These are phyloP conservation scores for Mycosphaerelloides madeirae DNA, from an alignment of 2,329 filamentous ascomycete genomes.

Conservation along the genomic window DNA sequence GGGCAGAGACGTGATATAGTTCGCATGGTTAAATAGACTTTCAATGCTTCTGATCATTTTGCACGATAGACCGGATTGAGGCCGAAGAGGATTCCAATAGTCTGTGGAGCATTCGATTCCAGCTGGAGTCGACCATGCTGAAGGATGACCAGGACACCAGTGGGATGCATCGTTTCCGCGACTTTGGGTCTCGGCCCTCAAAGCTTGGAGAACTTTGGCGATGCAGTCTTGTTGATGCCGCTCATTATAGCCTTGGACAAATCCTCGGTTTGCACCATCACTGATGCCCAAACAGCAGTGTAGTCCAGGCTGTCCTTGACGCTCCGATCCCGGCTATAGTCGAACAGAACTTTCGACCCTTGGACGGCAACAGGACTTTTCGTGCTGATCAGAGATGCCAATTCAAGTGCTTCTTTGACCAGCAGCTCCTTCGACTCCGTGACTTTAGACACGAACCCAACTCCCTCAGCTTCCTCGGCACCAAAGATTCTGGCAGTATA, in stretches of 20 bases:
- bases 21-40: too few species aligned
- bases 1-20: too few species aligned
- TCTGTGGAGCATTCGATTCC: too few species aligned
- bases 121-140: too few species aligned
- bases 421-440: conserved; percentile 57
- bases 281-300: conserved; percentile 21
- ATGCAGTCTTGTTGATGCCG: conserved; percentile 20
- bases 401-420: conserved; percentile 56
- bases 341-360: conserved; percentile 80
- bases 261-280: conserved; percentile 22
- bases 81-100: too few species aligned
- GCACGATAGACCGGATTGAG: too few species aligned
- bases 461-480: conserved; percentile 60
- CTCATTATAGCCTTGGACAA: conserved; percentile 21
- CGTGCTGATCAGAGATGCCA: conserved; percentile 62
- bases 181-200: too few species aligned
- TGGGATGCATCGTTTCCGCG: too few species aligned
- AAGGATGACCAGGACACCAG: too few species aligned
- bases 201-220: conserved; percentile 21
- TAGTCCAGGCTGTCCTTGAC: conserved; percentile 54
- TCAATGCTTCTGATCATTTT: too few species aligned
- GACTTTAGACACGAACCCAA: conserved; percentile 67
- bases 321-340: conserved; percentile 71
- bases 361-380: conserved; percentile 88
- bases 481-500: conserved; percentile 65